Percentiles rank a stretch among this genome's conserved stretches.
These are phyloP conservation scores for Boletus sp. DNA, from an alignment of 1,284 basidiomycete genomes.

Conservation along the genomic window DNA sequence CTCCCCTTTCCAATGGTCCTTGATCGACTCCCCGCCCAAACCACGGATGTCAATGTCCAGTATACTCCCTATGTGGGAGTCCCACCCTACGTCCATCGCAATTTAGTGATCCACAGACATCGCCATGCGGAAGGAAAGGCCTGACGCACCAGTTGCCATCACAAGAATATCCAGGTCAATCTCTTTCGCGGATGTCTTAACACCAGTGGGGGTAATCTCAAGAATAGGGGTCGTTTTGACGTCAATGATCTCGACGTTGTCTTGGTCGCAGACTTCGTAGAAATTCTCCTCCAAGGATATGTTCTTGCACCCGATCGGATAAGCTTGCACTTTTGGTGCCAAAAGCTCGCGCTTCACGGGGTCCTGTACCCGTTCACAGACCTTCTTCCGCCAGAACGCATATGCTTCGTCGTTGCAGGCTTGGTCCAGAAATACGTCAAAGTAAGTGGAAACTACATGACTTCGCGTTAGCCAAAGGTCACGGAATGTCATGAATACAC, in stretches of 20 bases:
- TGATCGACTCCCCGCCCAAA: conserved; percentile 10
- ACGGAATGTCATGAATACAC: not conserved
- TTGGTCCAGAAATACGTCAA: not conserved
- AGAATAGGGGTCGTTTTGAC: conserved; percentile 14
- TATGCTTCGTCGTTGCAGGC: conserved; percentile 15
- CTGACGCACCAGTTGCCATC: conserved; percentile 12
- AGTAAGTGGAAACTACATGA: conserved; percentile 11
- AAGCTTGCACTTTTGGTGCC: conserved; percentile 15
- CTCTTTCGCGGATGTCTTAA: conserved; percentile 13
- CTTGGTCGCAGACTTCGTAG: conserved; percentile 15
- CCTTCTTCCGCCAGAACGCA: conserved; percentile 20
- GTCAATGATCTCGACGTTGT: conserved; percentile 16
- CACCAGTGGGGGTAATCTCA: conserved; percentile 11
- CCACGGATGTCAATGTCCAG: conserved; percentile 15
- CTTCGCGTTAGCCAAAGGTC: not conserved
- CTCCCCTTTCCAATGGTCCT: conserved; percentile 15
- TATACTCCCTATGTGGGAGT: conserved; percentile 11
- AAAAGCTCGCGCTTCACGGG: conserved; percentile 19
- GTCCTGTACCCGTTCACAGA: conserved; percentile 16
- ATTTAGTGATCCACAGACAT: no score
- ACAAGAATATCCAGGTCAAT: conserved; percentile 13
- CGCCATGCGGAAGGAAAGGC: not conserved
- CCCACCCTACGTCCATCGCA: conserved; percentile 5
- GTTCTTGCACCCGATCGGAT: conserved; percentile 19
- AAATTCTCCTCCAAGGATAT: conserved; percentile 16